Evolutionary conservation across 179 eudicot genomes (phyloP), one percentile per base, ranked within the genome.

Genomic region (Camellia oleifera): DNA sequence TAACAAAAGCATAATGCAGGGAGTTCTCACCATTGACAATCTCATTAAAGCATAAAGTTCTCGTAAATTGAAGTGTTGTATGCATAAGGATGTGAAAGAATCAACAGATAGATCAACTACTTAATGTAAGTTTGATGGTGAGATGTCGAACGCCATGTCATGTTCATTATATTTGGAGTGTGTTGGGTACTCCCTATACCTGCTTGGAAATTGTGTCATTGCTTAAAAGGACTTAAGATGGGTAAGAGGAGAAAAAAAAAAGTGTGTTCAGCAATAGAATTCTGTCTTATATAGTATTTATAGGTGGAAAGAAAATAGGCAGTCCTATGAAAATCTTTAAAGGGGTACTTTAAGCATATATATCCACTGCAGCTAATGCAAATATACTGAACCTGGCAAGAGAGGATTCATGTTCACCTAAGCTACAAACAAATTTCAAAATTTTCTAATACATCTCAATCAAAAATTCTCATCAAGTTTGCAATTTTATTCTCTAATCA

Each of bases 11-110:
- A 62, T 3, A 9, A 61, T 14, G 26, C 48, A 12, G 10, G n/a
- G 20, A 60, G 42, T 61, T 76, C 56, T 18, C 42, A 62, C 2
- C 69, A 76, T 45, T 56, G 13, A 45, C 11, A 45, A 74, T 40
- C n/a, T 62, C 54, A 46, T 5, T 76, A 26, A 76, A 75, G 61
- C n/a, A 40, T 65, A 45, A 75, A 48, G 17, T 75, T 8, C 8
- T 6, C 45, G 7, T 13, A 15, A 42, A 57, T 15, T 61, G 15
- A 5, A 32, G 40, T 61, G 48, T 18, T 45, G 5, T 23, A 56
- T 50, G 14, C 58, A 5, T 56, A 75, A 61, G 69, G 26, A 20
- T 2, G 56, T n/a, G 15, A 44, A n/a, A 61, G 17, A 75, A 54
- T 23, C 18, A 61, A 6, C 11, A 74, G 77, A 32, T 58, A 65